Conservation (phyloP, 2,329 filamentous ascomycete genomes). For the Nakataea oryzae region DNA sequence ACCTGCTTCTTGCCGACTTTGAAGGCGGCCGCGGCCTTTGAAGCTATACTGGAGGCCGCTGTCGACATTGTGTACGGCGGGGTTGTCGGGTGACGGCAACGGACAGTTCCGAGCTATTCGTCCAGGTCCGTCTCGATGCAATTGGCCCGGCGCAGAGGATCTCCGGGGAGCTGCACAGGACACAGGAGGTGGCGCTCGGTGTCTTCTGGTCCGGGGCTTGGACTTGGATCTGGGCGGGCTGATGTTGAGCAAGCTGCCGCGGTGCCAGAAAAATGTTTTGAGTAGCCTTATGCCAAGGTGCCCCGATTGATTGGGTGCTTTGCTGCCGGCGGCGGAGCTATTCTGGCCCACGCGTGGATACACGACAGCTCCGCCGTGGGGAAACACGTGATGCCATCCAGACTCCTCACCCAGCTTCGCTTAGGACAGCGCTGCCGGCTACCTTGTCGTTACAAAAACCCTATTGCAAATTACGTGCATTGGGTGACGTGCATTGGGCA, state of each 20-base stretch:
- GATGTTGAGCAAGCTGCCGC: neutral
- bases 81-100: neutral
- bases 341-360: neutral
- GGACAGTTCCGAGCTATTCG: neutral
- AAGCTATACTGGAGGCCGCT: conserved; percentile 22
- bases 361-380: neutral
- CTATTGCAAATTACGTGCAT: neutral
- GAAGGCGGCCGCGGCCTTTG: conserved; percentile 26
- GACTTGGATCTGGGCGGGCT: neutral
- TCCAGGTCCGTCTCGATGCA: neutral
- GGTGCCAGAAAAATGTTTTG: neutral
- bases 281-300: neutral
- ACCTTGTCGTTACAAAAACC: too few species aligned
- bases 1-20: conserved; percentile 42
- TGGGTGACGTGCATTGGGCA: neutral
- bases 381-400: neutral
- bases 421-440: too few species aligned
- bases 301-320: neutral
- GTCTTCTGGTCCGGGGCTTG: too few species aligned
- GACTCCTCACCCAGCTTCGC: too few species aligned
- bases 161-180: neutral
- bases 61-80: conserved; percentile 5
- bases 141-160: neutral
- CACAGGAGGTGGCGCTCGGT: neutral
- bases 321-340: too few species aligned